A percentile compares a stretch with the other conserved stretches of the same genome.
These are phyloP conservation scores for Talaromyces albobiverticillius DNA, from an alignment of 2,329 filamentous ascomycete species.

Conservation along the genomic window DNA sequence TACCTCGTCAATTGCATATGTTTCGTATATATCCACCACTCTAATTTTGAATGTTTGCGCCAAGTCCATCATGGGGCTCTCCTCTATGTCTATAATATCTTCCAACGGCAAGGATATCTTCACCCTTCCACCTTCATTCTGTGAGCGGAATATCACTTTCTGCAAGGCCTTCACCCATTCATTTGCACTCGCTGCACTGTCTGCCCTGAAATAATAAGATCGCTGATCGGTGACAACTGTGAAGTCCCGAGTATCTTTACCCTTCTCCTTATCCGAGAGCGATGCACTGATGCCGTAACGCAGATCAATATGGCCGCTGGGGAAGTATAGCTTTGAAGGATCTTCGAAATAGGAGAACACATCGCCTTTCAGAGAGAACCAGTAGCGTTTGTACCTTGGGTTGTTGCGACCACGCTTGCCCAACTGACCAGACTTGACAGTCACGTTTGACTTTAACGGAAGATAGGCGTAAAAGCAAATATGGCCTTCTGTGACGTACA, in stretches of 20 bases:
- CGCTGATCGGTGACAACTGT: slow-evolving; percentile 77
- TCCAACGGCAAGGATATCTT: slow-evolving; percentile 89
- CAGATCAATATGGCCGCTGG: slow-evolving; percentile 85
- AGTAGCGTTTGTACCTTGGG: slow-evolving; percentile 83
- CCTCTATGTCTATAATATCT: slow-evolving; percentile 89
- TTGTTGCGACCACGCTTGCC: slow-evolving; percentile 86
- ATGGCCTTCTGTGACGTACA: slow-evolving; percentile 91
- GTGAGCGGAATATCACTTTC: slow-evolving; percentile 90
- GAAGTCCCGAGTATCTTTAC: slow-evolving; percentile 72
- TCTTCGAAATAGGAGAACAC: slow-evolving; percentile 87
- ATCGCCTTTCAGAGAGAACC: slow-evolving; percentile 90
- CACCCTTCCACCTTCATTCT: slow-evolving; percentile 95
- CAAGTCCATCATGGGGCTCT: slow-evolving; percentile 85
- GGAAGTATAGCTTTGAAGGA: slow-evolving; percentile 84
- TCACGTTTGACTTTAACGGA: slow-evolving; percentile 79
- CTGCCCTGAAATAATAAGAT: slow-evolving; percentile 83
- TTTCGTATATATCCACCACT: slow-evolving; percentile 90
- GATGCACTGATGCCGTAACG: slow-evolving; percentile 87
- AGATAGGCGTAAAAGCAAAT: slow-evolving; percentile 97
- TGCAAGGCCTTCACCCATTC: slow-evolving; percentile 96
- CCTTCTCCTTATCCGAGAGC: slow-evolving; percentile 68
- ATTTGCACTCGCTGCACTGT: slow-evolving; percentile 81
- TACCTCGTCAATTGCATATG: slow-evolving; percentile 91
- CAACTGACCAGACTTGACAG: slow-evolving; percentile 83
- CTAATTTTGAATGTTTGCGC: slow-evolving; percentile 91